A percentile compares a stretch with the other conserved stretches of the same genome.
Evolutionary conservation across 345 rosid species (phyloP).

Genomic region (Cochlearia excelsa): DNA sequence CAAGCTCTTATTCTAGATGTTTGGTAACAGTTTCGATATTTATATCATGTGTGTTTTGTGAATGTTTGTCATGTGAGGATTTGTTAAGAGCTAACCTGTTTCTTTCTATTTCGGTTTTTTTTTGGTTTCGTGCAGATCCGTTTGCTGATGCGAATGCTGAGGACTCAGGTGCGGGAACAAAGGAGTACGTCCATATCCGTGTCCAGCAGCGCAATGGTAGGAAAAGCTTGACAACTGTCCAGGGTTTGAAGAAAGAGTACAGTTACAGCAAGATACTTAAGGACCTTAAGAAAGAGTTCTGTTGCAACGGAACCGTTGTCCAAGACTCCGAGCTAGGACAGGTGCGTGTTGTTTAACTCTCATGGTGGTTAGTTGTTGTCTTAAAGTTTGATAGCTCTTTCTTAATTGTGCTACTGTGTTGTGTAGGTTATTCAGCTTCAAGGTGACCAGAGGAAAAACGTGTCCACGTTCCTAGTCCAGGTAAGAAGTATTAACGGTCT

Average conservation of each 20-base stretch:
- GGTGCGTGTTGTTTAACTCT: slow-evolving; percentile 41
- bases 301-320: slow-evolving; percentile 68
- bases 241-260: slow-evolving; percentile 76
- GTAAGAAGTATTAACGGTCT: no score
- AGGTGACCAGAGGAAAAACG: slow-evolving; percentile 84
- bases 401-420: neutral
- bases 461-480: slow-evolving; percentile 69
- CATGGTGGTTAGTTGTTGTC: no score
- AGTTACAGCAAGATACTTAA: slow-evolving; percentile 81
- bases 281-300: slow-evolving; percentile 65
- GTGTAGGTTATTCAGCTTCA: slow-evolving; percentile 81
- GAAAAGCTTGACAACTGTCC: slow-evolving; percentile 77
- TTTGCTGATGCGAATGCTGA: slow-evolving; percentile 76
- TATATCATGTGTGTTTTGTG: no score
- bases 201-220: slow-evolving; percentile 79
- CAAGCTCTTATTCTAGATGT: no score
- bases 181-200: slow-evolving; percentile 67
- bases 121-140: slow-evolving; percentile 39
- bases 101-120: neutral
- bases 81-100: neutral
- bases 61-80: no score
- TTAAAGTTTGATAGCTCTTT: neutral
- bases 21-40: no score
- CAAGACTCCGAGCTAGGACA: slow-evolving; percentile 83
- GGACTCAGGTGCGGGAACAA: slow-evolving; percentile 70